Conservation (phyloP, 371 early-diverging fungal species). For the Haplosporangium sp. region DNA sequence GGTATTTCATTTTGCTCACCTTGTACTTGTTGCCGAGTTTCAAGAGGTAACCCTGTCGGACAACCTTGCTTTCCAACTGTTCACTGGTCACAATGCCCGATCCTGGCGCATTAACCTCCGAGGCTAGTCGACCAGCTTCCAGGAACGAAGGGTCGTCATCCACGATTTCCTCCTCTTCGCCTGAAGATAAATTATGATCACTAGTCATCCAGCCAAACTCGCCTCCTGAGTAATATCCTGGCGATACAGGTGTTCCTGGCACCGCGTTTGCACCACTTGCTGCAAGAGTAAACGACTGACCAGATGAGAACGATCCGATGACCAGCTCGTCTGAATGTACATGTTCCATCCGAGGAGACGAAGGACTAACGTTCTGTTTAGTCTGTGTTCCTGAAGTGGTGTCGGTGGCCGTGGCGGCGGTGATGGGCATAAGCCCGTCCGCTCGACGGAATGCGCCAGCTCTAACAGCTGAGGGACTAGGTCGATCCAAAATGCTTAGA, state of each 20-base stretch:
- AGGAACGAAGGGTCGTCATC: slow-evolving; percentile 18
- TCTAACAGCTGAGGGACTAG: neutral
- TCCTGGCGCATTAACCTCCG: slow-evolving; percentile 36
- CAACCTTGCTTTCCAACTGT: slow-evolving; percentile 59
- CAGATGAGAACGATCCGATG: slow-evolving; percentile 34
- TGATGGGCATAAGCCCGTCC: slow-evolving; percentile 24
- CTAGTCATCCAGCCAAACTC: slow-evolving; percentile 15
- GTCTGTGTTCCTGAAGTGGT: slow-evolving; percentile 17
- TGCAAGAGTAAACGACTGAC: slow-evolving; percentile 6
- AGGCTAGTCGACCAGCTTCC: slow-evolving; percentile 37
- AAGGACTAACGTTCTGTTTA: slow-evolving; percentile 10
- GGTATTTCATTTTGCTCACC: slow-evolving; percentile 5
- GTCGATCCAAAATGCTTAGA: slow-evolving; percentile 18
- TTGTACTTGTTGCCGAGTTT: slow-evolving; percentile 76
- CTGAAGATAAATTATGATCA: slow-evolving; percentile 23
- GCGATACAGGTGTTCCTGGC: slow-evolving; percentile 43
- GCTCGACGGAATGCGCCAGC: neutral
- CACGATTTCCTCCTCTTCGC: slow-evolving; percentile 30
- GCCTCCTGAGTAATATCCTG: slow-evolving; percentile 34
- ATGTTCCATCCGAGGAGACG: slow-evolving; percentile 34
- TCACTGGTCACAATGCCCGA: slow-evolving; percentile 45
- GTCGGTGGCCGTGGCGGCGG: neutral
- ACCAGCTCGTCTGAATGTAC: slow-evolving; percentile 13
- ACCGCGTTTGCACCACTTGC: neutral
- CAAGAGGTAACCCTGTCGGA: slow-evolving; percentile 76